phyloP scores from a whole-genome alignment of 257 asterid genomes.

The Marsdenia floribunda region DNA sequence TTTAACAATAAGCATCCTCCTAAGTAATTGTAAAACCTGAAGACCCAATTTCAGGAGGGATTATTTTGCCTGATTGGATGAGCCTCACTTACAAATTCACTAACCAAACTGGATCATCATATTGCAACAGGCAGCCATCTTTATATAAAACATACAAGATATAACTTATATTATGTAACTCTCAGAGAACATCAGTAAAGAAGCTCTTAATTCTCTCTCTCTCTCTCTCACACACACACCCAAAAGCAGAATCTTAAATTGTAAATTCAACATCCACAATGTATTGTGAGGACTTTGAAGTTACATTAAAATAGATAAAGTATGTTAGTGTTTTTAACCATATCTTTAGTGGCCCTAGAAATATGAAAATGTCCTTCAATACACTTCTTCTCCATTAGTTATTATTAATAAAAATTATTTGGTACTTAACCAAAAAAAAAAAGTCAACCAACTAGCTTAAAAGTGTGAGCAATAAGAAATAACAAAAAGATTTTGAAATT shows the following conservation, averaged over 20 bases:
- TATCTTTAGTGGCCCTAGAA: not conserved
- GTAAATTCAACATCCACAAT: not conserved
- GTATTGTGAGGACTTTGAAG: not conserved
- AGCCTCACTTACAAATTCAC: too few relatives aligned
- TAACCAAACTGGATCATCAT: too few relatives aligned
- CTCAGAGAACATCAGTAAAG: too few relatives aligned
- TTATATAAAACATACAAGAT: too few relatives aligned
- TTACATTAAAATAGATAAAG: not conserved
- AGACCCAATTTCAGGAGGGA: not conserved
- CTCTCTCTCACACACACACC: too few relatives aligned
- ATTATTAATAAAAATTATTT: not conserved
- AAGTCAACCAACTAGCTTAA: not conserved
- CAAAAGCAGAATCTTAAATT: too few relatives aligned
- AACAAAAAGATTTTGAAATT: not conserved
- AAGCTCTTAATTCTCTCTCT: too few relatives aligned
- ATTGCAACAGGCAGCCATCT: not conserved
- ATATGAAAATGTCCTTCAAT: not conserved
- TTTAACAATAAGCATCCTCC: not conserved
- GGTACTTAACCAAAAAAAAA: too few relatives aligned
- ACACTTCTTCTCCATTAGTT: not conserved
- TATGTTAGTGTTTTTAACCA: not conserved
- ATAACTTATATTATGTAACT: too few relatives aligned
- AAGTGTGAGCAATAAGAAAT: not conserved
- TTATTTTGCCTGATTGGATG: too few relatives aligned
- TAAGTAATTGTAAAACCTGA: not conserved